Conservation (phyloP, 1,139 yeast species). For the Yamadazyma blattariae region DNA sequence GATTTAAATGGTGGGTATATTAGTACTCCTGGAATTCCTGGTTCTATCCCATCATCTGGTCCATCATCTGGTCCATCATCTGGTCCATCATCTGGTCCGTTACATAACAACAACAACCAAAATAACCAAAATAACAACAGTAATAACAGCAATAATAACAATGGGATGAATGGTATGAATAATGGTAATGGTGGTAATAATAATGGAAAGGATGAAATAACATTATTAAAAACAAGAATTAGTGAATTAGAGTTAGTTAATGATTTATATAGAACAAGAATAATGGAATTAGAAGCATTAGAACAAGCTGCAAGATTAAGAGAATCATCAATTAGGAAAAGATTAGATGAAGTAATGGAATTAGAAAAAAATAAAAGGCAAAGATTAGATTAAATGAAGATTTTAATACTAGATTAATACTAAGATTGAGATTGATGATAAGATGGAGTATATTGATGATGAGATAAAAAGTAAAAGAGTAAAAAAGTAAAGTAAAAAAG, state of each 20-base stretch:
- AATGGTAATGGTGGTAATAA: constrained; percentile 6
- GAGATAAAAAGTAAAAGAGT: too few relatives aligned
- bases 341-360: constrained; percentile 44
- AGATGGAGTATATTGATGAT: too few relatives aligned
- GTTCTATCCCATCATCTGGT: neutral
- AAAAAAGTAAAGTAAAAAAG: too few relatives aligned
- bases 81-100: neutral
- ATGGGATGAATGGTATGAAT: neutral
- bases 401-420: constrained; percentile 2
- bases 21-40: neutral
- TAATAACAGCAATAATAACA: constrained; percentile 5
- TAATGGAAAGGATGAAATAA: constrained; percentile 38
- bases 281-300: constrained; percentile 74
- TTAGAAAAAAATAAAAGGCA: constrained; percentile 23
- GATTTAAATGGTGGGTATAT: constrained; percentile 4
- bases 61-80: constrained; percentile 1
- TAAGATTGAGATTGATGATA: too few relatives aligned
- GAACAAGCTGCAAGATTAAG: constrained; percentile 59
- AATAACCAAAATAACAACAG: neutral
- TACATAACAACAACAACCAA: neutral
- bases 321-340: constrained; percentile 46
- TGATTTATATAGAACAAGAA: constrained; percentile 78
- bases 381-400: constrained; percentile 13
- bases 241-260: constrained; percentile 89
- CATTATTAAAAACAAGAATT: constrained; percentile 66